Conservation (phyloP, 352 stramenopile genomes). For the Pythium guiyangense region DNA sequence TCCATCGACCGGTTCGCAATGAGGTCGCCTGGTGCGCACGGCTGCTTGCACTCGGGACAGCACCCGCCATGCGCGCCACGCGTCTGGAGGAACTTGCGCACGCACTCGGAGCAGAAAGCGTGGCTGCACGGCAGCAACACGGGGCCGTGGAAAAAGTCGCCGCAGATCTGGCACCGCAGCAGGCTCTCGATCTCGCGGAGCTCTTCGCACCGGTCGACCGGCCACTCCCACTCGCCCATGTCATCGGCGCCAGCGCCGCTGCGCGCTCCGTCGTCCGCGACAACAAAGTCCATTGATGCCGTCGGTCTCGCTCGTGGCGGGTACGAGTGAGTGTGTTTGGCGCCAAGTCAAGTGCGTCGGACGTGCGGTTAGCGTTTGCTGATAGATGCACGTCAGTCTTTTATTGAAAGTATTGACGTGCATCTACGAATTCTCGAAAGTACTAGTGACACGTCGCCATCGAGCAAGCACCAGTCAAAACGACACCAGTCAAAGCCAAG, state of each 20-base stretch:
- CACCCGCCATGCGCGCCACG: constrained; percentile 58
- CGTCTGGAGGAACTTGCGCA: constrained; percentile 73
- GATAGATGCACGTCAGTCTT: neutral
- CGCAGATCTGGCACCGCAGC: constrained; percentile 80
- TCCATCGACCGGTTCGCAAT: constrained; percentile 72
- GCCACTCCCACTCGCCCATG: constrained; percentile 81
- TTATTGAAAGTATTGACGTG: neutral
- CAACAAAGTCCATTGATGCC: constrained; percentile 11
- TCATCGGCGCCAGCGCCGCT: constrained; percentile 4
- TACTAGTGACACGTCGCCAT: neutral
- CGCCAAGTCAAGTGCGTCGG: neutral
- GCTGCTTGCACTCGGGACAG: constrained; percentile 79
- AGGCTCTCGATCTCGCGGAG: constrained; percentile 70
- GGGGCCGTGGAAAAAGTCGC: constrained; percentile 78
- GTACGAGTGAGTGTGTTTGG: neutral
- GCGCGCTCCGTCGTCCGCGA: constrained; percentile 1
- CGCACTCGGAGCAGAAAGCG: constrained; percentile 82
- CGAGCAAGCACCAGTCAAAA: constrained; percentile 6
- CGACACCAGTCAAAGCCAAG: constrained; percentile 4
- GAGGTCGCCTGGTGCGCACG: constrained; percentile 50
- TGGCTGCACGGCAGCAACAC: constrained; percentile 77
- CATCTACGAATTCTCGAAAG: neutral
- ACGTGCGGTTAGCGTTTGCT: neutral
- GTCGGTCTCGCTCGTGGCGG: neutral
- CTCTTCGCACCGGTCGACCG: constrained; percentile 30